A percentile compares a stretch with the other conserved stretches of the same genome.
Conservation (phyloP, 129 eudicot genomes). For the Chrysanthemum makinoi region DNA sequence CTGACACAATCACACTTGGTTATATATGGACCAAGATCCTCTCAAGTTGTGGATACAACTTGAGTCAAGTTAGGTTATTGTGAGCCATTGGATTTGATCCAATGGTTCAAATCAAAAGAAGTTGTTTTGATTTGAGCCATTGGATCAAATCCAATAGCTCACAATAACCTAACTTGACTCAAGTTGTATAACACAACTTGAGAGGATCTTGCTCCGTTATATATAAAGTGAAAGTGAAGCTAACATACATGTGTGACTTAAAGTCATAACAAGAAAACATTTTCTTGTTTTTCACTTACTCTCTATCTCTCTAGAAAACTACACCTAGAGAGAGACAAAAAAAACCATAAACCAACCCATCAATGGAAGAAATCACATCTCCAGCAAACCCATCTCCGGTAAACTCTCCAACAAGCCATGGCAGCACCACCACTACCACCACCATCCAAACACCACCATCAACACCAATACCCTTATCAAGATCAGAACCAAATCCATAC, state of each 20-base stretch:
- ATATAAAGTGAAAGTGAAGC: slow-evolving; percentile 39
- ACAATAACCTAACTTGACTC: no score
- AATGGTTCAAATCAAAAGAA: no score
- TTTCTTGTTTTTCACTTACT: slow-evolving; percentile 22
- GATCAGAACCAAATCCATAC: slow-evolving; percentile 53
- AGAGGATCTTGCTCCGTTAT: background rate
- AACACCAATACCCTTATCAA: slow-evolving; percentile 39
- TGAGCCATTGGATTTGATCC: no score
- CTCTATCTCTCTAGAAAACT: slow-evolving; percentile 43
- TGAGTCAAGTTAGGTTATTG: no score
- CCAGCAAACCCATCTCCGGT: slow-evolving; percentile 53
- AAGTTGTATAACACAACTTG: no score
- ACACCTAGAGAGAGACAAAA: slow-evolving; percentile 10
- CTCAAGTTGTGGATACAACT: no score
- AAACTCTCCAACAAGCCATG: slow-evolving; percentile 52
- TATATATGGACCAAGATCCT: background rate
- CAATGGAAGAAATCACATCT: slow-evolving; percentile 62
- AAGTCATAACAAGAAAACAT: slow-evolving; percentile 4
- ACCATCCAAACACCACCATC: slow-evolving; percentile 33
- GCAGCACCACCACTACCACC: slow-evolving; percentile 29
- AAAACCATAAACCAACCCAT: slow-evolving; percentile 7
- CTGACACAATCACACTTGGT: slow-evolving; percentile 28
- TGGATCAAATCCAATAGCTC: no score
- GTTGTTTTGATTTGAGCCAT: no score
- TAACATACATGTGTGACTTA: slow-evolving; percentile 25